Percentiles rank a stretch among this genome's conserved stretches.
Evolutionary conservation across 495 filamentous ascomycete species (phyloP).

Genomic region (Neurospora sp.): DNA sequence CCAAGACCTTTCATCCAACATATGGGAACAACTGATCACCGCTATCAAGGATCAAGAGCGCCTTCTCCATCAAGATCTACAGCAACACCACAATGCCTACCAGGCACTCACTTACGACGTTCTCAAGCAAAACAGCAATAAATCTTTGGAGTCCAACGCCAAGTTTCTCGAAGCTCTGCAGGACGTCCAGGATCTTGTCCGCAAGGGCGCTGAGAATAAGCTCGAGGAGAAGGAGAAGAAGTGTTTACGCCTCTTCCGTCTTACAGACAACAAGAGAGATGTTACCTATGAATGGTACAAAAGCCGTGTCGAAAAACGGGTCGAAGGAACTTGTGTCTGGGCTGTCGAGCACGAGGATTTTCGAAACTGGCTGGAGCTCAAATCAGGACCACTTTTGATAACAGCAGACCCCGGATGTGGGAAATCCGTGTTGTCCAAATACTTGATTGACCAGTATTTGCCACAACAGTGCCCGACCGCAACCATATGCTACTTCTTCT

Average conservation of each 20-base stretch:
- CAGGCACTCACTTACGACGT: fast-evolving
- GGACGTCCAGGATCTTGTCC: background rate
- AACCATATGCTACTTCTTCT: background rate
- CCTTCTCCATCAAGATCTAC: background rate
- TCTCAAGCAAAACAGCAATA: background rate
- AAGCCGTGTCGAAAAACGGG: background rate
- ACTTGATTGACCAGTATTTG: background rate
- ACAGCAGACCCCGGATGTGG: background rate
- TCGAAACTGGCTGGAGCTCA: background rate
- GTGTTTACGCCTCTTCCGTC: background rate
- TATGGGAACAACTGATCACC: background rate
- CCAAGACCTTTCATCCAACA: background rate
- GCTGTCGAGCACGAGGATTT: background rate
- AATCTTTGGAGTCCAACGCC: background rate
- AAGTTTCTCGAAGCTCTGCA: background rate
- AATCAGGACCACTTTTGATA: background rate
- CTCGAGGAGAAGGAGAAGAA: background rate
- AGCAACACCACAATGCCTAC: background rate
- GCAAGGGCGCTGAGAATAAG: background rate
- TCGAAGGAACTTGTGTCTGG: background rate
- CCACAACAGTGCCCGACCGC: background rate
- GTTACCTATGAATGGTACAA: background rate
- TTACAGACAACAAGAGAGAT: background rate
- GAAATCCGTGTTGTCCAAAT: background rate
- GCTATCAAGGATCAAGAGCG: background rate